Conservation (phyloP, 148 eudicot species). For the Cornus kousa region DNA sequence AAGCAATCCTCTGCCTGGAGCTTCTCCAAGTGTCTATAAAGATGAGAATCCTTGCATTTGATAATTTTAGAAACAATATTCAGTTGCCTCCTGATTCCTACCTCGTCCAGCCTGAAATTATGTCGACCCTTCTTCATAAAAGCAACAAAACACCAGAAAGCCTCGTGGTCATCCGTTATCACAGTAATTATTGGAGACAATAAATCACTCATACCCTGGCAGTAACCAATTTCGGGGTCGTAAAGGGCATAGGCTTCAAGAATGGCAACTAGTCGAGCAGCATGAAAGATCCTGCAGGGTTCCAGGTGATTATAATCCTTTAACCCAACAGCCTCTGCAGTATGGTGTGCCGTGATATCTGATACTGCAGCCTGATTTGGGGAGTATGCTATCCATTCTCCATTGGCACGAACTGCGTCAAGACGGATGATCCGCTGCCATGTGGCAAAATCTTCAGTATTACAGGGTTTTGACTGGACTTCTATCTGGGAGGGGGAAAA, state of each 20-base stretch:
- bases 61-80: constrained; percentile 79
- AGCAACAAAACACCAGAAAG: constrained; percentile 98
- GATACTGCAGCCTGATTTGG: constrained; percentile 65
- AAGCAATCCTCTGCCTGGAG: constrained; percentile 96
- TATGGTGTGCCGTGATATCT: constrained; percentile 55
- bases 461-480: constrained; percentile 32
- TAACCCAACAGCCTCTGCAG: constrained; percentile 75
- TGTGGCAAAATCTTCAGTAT: constrained; percentile 68
- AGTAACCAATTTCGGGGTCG: constrained; percentile 93
- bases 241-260: constrained; percentile 93
- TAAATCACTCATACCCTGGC: constrained; percentile 99
- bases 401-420: constrained; percentile 89
- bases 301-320: constrained; percentile 86
- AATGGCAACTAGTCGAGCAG: constrained; percentile 85
- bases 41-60: constrained; percentile 83
- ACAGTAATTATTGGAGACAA: constrained; percentile 90
- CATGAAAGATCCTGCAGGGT: constrained; percentile 73
- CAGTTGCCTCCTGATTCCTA: constrained; percentile 85
- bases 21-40: constrained; percentile 88
- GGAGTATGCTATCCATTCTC: constrained; percentile 67
- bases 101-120: constrained; percentile 93
- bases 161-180: constrained; percentile 77
- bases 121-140: constrained; percentile 97
- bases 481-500: constrained; percentile 43
- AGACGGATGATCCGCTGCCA: constrained; percentile 97